Evolutionary conservation across 1,139 yeast genomes (phyloP), one percentile per base, ranked within the genome.

Genomic region (Nadsonia commutata): DNA sequence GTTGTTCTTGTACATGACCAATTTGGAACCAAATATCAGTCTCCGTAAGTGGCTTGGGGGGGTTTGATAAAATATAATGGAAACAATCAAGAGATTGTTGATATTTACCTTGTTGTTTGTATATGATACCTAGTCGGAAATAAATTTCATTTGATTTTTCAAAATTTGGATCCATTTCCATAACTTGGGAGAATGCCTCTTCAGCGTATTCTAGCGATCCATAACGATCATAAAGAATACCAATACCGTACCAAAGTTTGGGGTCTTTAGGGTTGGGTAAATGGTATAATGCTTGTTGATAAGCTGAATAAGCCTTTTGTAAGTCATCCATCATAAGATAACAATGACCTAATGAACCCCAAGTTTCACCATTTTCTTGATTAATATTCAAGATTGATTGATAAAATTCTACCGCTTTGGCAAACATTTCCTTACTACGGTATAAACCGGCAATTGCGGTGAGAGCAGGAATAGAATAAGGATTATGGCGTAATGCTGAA

Each of bases 11-110:
- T 1, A 90, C 97, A 37, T 86, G 82, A 40, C 98, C 98, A 52
- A 90, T 82, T 64, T 90, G 98, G 67, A 90, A 90, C 97, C 97
- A 90, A 45, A 90, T 94, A 59, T 90, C 98, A 40, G 95, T 88
- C 59, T 86, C 95, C 39, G 96, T 88, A 52, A 90, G 68, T 1
- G 98, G 98, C 45, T 84, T 81, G 1, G 98, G 98, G 1, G 98
- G 98, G 61, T 80, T 82, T 46, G 79, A 72, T 52, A 90, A 66
- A 51, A 90, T 90, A 62, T 88, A 90, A 59, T 85, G 81, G 70
- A 90, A 90, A 60, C 97, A 90, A 60, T 86, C 96, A 49, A 90
- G 70, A 3, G 95, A 94, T 57, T 80, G 83, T 47, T 78, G 75
- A 59, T 83, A 72, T 63, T 88, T 88, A 43, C 81, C 82, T 63